Conservation (phyloP, 768 basidiomycete genomes). For the Candolleomyces aberdarensis region DNA sequence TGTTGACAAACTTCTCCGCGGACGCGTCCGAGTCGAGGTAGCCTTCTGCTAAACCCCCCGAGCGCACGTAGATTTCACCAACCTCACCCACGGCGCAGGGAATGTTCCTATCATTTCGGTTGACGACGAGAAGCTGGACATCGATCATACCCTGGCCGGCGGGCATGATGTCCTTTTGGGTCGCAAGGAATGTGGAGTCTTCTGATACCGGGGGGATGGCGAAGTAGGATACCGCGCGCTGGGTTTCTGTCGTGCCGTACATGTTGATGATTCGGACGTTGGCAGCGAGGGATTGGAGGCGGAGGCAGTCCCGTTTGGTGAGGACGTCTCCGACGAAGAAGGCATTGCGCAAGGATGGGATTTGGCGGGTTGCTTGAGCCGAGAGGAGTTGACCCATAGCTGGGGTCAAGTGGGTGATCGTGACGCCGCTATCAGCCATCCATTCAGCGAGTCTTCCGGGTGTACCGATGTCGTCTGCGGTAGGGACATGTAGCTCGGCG, state of each 20-base stretch:
- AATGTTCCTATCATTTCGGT: conserved; percentile 78
- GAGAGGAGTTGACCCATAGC: conserved; percentile 99
- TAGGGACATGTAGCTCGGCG: conserved; percentile 92
- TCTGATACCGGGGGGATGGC: conserved; percentile 79
- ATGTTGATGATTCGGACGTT: conserved; percentile 98
- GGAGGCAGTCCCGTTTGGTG: conserved; percentile 95
- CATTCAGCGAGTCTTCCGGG: conserved; percentile 96
- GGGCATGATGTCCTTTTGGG: conserved; percentile 96
- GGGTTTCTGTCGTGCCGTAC: conserved; percentile 99
- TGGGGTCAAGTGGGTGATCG: conserved; percentile 96
- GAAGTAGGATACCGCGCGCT: conserved; percentile 97
- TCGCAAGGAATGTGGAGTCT: conserved; percentile 88
- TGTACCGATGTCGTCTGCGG: conserved; percentile 94
- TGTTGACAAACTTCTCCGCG: conserved; percentile 86
- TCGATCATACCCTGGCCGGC: conserved; percentile 98
- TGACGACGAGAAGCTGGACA: conserved; percentile 95
- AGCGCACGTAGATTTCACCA: conserved; percentile 97
- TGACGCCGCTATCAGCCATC: conserved; percentile 92
- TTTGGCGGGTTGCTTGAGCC: conserved; percentile 71
- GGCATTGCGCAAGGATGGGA: conserved; percentile 82
- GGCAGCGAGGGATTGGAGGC: conserved; percentile 86
- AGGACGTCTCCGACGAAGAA: conserved; percentile 99
- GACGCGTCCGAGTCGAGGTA: conserved; percentile 85
- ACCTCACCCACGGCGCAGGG: conserved; percentile 95
- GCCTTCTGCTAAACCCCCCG: conserved; percentile 92